Percentiles rank a stretch among this genome's conserved stretches.
phyloP scores from a whole-genome alignment of 108 stramenopile species.

The Cyclotella atomus region DNA sequence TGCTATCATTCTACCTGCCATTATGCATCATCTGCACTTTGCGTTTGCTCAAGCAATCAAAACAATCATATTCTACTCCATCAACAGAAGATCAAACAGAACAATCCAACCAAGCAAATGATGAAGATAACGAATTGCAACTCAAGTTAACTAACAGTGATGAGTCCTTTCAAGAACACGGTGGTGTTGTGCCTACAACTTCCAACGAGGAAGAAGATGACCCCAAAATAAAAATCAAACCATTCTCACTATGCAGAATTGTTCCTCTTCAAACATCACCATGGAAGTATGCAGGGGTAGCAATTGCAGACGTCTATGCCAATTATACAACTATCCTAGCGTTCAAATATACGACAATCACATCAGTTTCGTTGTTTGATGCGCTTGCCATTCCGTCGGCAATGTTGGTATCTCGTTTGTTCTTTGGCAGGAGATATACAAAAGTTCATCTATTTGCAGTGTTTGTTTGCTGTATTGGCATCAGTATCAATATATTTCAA shows the following conservation, averaged over 20 bases:
- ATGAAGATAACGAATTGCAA: slow-evolving; percentile 8
- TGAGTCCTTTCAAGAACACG: slow-evolving; percentile 2
- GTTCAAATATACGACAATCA: slow-evolving; percentile 91
- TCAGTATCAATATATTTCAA: slow-evolving; percentile 74
- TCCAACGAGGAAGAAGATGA: neutral
- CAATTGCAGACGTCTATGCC: slow-evolving; percentile 73
- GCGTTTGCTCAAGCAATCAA: slow-evolving; percentile 19
- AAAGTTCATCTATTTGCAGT: slow-evolving; percentile 81
- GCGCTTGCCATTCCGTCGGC: slow-evolving; percentile 93
- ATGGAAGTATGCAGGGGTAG: slow-evolving; percentile 35
- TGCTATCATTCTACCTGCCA: slow-evolving; percentile 56
- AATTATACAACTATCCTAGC: slow-evolving; percentile 71
- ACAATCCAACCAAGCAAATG: neutral
- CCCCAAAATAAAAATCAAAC: slow-evolving; percentile 10
- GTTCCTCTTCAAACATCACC: slow-evolving; percentile 29
- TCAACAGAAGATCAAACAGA: neutral
- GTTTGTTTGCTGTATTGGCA: slow-evolving; percentile 79
- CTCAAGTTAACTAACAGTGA: slow-evolving; percentile 1
- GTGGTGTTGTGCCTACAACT: slow-evolving; percentile 2
- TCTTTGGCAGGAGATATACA: slow-evolving; percentile 76
- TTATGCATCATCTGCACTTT: slow-evolving; percentile 31
- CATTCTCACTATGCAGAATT: slow-evolving; percentile 35
- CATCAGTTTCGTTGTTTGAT: slow-evolving; percentile 92
- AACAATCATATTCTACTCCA: neutral
- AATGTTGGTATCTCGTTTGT: slow-evolving; percentile 83